A percentile compares a stretch with the other conserved stretches of the same genome.
These are phyloP conservation scores for Rostrohypoxylon terebratum DNA, from an alignment of 495 filamentous ascomycete genomes.

Conservation along the genomic window DNA sequence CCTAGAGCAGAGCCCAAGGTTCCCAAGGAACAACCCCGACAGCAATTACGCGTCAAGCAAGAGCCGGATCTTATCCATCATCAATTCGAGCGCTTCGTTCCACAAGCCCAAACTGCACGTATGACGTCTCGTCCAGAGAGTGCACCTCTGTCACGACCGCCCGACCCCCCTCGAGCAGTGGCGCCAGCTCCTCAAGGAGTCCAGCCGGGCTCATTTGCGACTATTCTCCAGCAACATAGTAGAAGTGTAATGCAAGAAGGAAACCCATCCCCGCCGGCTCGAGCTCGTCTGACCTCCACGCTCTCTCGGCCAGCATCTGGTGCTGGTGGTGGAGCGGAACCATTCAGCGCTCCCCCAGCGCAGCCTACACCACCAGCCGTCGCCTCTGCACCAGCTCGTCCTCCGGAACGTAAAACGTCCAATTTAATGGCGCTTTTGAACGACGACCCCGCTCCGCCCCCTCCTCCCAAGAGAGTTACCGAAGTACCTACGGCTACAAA, in stretches of 20 bases:
- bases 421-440: slow-evolving; percentile 64
- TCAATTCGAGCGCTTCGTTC: slow-evolving; percentile 51
- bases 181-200: slow-evolving; percentile 51
- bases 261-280: slow-evolving; percentile 49
- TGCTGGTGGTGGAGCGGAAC: slow-evolving; percentile 51
- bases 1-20: slow-evolving; percentile 44
- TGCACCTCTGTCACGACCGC: slow-evolving; percentile 54
- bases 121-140: slow-evolving; percentile 54
- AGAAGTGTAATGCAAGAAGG: slow-evolving; percentile 51
- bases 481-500: slow-evolving; percentile 54
- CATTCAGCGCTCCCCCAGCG: slow-evolving; percentile 51
- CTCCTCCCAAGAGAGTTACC: slow-evolving; percentile 53
- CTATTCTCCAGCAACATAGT: slow-evolving; percentile 50
- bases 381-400: slow-evolving; percentile 48
- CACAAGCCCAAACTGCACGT: slow-evolving; percentile 45
- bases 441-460: slow-evolving; percentile 54
- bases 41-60: slow-evolving; percentile 57
- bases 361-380: slow-evolving; percentile 51
- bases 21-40: slow-evolving; percentile 43
- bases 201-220: slow-evolving; percentile 26
- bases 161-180: slow-evolving; percentile 55
- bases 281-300: slow-evolving; percentile 46
- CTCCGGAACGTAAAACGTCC: slow-evolving; percentile 59
- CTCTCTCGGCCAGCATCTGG: slow-evolving; percentile 51
- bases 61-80: slow-evolving; percentile 55